These are phyloP conservation scores for Tillandsia fasciculata DNA, from an alignment of 176 grass and related monocot species.

Conservation along the genomic window DNA sequence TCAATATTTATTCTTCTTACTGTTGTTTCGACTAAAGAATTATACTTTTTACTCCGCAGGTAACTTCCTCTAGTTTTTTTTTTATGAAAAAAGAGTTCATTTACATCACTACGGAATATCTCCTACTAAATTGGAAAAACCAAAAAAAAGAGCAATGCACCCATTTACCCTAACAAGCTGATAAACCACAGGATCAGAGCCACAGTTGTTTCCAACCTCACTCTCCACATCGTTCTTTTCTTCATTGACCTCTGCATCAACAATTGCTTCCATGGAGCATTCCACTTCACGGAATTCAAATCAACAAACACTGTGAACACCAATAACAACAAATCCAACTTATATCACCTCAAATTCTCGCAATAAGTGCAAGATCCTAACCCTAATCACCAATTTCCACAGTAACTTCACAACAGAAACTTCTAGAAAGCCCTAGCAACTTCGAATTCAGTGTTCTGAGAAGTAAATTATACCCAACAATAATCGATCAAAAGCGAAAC, in stretches of 20 bases:
- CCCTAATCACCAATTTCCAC: constrained; percentile 13
- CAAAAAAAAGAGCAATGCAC: constrained; percentile 14
- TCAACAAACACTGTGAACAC: background rate
- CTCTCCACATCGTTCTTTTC: constrained; percentile 41
- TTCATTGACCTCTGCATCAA: constrained; percentile 20
- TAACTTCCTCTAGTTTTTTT: too few relatives aligned
- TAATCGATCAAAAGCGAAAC: background rate
- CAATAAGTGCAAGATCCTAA: background rate
- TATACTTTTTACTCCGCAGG: too few relatives aligned
- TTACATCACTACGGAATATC: too few relatives aligned
- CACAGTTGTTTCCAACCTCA: constrained; percentile 36
- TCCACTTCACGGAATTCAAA: constrained; percentile 42
- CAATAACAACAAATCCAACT: background rate
- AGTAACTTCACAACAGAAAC: background rate
- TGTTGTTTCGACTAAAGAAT: too few relatives aligned
- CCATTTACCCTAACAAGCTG: constrained; percentile 87
- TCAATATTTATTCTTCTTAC: too few relatives aligned
- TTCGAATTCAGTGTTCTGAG: background rate
- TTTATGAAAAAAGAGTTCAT: too few relatives aligned
- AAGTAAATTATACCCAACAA: background rate
- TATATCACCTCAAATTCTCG: background rate
- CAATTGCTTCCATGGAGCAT: constrained; percentile 49
- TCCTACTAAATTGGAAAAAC: constrained; percentile 6
- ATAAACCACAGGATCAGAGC: constrained; percentile 71
- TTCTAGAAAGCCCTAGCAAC: background rate